Percentiles rank a stretch among this genome's conserved stretches.
Conservation (phyloP, 78 protist genomes). For the Pigoraptor vietnamica region DNA sequence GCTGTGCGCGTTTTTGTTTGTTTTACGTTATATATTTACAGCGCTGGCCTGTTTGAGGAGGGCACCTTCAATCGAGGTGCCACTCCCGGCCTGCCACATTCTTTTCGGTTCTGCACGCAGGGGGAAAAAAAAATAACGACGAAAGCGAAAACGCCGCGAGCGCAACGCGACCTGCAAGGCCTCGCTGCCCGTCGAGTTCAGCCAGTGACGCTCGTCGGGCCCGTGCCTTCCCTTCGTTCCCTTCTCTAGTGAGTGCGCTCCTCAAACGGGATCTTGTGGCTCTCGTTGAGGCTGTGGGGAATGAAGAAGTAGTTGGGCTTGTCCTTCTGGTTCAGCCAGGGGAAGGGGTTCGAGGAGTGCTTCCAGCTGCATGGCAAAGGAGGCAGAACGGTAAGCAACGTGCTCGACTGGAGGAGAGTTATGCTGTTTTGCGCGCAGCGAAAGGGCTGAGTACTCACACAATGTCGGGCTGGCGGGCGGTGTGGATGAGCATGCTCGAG, state of each 20-base stretch:
- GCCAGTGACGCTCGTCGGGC: not conserved
- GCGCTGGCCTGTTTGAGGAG: not conserved
- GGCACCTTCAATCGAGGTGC: not conserved
- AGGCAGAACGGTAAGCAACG: not conserved
- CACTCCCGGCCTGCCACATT: not conserved
- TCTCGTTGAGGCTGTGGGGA: not conserved
- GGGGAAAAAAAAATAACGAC: not conserved
- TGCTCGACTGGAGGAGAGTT: too few relatives aligned
- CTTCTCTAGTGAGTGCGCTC: not conserved
- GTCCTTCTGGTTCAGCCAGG: not conserved
- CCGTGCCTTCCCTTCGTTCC: too few relatives aligned
- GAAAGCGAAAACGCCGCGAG: not conserved
- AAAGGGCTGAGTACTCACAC: not conserved
- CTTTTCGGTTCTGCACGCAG: not conserved
- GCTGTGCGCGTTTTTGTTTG: too few relatives aligned
- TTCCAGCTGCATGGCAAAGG: not conserved
- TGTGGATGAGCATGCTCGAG: not conserved
- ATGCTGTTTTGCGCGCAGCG: too few relatives aligned
- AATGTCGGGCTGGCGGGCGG: not conserved
- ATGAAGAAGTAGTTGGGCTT: not conserved
- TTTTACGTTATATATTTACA: not conserved
- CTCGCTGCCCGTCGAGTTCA: too few relatives aligned
- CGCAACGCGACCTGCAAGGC: not conserved
- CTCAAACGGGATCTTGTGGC: not conserved
- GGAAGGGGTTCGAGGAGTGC: not conserved